phyloP scores from a whole-genome alignment of 2,329 filamentous ascomycete genomes.

The Exophiala sp. region DNA sequence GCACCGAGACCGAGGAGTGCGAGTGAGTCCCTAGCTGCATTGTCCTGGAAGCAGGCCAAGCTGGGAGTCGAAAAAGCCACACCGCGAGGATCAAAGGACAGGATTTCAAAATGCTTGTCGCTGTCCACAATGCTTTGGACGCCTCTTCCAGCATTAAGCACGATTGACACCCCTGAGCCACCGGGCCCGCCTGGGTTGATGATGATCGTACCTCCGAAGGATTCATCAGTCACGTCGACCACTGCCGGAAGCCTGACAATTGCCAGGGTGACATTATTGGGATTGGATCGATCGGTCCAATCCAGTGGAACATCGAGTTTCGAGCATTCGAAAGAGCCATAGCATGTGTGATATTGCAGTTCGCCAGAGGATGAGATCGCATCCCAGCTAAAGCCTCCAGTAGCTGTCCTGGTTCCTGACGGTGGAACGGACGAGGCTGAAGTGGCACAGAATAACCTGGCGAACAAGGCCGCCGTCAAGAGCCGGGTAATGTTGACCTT shows the following conservation, averaged over 20 bases:
- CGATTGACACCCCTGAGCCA: constrained; percentile 35
- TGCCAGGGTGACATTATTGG: constrained; percentile 39
- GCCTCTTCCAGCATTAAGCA: constrained; percentile 22
- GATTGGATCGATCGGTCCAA: constrained; percentile 37
- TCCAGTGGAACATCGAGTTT: constrained; percentile 46
- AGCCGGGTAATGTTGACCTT: neutral
- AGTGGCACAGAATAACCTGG: neutral
- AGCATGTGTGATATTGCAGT: constrained; percentile 40
- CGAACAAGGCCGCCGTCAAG: neutral
- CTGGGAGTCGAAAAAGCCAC: constrained; percentile 34
- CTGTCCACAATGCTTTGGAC: constrained; percentile 31
- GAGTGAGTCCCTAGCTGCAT: constrained; percentile 8
- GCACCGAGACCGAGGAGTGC: constrained; percentile 8
- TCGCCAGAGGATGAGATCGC: constrained; percentile 28
- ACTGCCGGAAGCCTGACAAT: constrained; percentile 44
- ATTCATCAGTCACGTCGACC: constrained; percentile 34
- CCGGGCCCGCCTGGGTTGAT: constrained; percentile 44
- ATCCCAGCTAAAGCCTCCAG: constrained; percentile 16
- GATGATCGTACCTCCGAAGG: constrained; percentile 44
- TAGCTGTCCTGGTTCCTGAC: neutral
- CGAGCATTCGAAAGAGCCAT: constrained; percentile 44
- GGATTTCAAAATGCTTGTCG: constrained; percentile 40
- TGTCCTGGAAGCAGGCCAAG: constrained; percentile 29
- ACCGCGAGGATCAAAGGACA: constrained; percentile 42
- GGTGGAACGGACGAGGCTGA: neutral